Base-by-base conservation (phyloP, 1,139 yeast genomes). In the Hanseniaspora uvarum region DNA sequence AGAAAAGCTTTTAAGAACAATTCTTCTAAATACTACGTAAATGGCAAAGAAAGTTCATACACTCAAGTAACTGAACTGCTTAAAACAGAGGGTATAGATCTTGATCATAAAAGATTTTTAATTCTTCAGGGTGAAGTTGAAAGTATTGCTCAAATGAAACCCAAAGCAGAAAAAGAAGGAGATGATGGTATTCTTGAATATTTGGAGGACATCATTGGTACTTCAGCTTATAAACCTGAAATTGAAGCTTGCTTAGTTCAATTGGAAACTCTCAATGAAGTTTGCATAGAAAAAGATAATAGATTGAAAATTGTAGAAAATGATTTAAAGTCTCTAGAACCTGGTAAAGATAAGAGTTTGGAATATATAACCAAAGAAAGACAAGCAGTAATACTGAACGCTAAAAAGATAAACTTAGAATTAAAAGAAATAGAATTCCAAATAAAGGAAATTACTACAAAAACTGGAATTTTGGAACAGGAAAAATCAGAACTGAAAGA, bases 121-220 rank as follows among this genome's bases (percentile, higher is more conserved):
- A 94, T 94, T 64, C 72, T 94, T 46, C 99, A 94, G 69, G 99
- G 99, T 63, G 99, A 94, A 67, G 98, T 94, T 39, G 99, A 94
- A 69, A 84, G 92, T 56, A 94, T 94, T 64, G 96, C 98, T 0
- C 97, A 92, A 67, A 94, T 94, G 99, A 89, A 89, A 64, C 86
- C 98, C 10, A 92, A 92, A 64, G 97, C 96, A 0, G 97, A 92
- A 62, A 79, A 76, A 53, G 96, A 88, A 55, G 81, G 80, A 60
- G 98, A 92, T 61, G 98, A 92, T 65, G 99, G 99, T 0, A 71
- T 94, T 36, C 69, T 94, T 48, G 99, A 94, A 64, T 94, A 92
- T 65, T 70, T 94, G 57, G 99, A 94, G 65, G 98, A 94, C 70
- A 92, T 94, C 53, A 92, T 94, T 56, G 99, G 98, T 3, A 94